A percentile compares a stretch with the other conserved stretches of the same genome.
Conservation (phyloP, 805 yeast genomes). For the Wickerhamiella spandovensis region DNA sequence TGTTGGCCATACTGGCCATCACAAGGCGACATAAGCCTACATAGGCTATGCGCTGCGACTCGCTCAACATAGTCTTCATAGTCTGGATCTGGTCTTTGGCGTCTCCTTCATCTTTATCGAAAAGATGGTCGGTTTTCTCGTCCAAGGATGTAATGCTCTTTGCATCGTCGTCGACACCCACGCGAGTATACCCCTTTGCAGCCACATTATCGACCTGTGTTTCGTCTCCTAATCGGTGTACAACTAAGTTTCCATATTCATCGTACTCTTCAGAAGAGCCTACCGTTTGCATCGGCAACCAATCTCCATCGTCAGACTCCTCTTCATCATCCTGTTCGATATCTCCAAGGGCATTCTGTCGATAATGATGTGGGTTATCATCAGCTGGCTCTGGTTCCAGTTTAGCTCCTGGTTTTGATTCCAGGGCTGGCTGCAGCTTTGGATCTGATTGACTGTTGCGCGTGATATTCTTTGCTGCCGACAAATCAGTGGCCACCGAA, state of each 20-base stretch:
- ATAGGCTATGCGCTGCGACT: constrained; percentile 81
- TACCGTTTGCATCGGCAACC: constrained; percentile 82
- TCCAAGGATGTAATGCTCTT: constrained; percentile 42
- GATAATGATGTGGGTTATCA: constrained; percentile 4
- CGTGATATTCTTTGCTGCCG: too few relatives aligned
- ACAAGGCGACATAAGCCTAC: constrained; percentile 70
- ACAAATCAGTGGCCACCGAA: too few relatives aligned
- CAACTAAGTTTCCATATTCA: constrained; percentile 40
- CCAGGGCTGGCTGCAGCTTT: too few relatives aligned
- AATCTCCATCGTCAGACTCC: constrained; percentile 33
- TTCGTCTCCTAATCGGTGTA: constrained; percentile 17
- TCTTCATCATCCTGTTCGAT: constrained; percentile 10
- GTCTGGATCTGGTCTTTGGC: constrained; percentile 59
- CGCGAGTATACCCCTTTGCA: constrained; percentile 71
- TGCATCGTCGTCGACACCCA: constrained; percentile 47
- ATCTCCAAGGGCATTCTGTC: constrained; percentile 16
- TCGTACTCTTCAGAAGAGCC: constrained; percentile 69
- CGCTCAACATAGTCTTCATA: constrained; percentile 69
- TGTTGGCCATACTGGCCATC: constrained; percentile 68
- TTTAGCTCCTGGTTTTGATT: too few relatives aligned
- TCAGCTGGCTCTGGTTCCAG: background rate
- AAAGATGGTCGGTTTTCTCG: constrained; percentile 42
- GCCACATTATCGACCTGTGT: constrained; percentile 28
- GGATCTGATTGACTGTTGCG: too few relatives aligned
- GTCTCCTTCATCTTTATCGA: constrained; percentile 32